Base-by-base conservation (phyloP, 495 filamentous ascomycete species). In the Lichenothelia convexa region DNA sequence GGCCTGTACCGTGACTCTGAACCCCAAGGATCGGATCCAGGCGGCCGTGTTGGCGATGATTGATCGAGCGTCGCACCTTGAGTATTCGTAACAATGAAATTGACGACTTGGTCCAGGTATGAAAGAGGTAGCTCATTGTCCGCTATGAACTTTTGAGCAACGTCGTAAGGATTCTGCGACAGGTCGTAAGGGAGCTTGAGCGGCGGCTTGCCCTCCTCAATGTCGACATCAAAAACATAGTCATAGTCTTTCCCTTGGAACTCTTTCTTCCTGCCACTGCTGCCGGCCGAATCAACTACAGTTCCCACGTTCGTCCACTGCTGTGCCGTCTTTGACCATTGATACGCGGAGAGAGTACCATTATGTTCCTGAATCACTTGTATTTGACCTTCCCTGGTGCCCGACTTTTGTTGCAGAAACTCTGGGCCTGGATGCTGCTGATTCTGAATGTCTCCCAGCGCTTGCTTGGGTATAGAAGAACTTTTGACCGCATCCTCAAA, bases 161-260 rank as follows among this genome's bases (percentile, higher is more conserved):
- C 77, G 40, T 93, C 78, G 52, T 91, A 95, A 2, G 84, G 84
- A 51, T 94, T 94, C 51, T 94, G 78, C 4, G 78, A 80, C 26
- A 80, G 64, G 51, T 99, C 94, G 52, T 81, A 95, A 1, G 91
- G 87, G 21, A 99, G 64, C 49, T 95, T 95, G 21, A 95, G 65
- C 2, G 89, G 73, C 20, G 91, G 91, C 44, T 87, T 83, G 24
- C 89, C 91, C 42, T 95, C 91, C 50, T 93, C 80, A 39, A 95
- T 87, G 47, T 94, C 91, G 18, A 99, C 89, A 50, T 95, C 87
- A 45, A 95, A 99, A 33, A 99, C 91, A 53, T 81, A 94, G 47
- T 99, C 91, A 51, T 91, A 99, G 38, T 93, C 81, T 52, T 86
- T 73, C 17, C 91, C 91, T 2, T 75, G 54, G 49, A 86, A 80